These are phyloP conservation scores for Penicillium oxalicum DNA, from an alignment of 2,329 filamentous ascomycete species.

Conservation along the genomic window DNA sequence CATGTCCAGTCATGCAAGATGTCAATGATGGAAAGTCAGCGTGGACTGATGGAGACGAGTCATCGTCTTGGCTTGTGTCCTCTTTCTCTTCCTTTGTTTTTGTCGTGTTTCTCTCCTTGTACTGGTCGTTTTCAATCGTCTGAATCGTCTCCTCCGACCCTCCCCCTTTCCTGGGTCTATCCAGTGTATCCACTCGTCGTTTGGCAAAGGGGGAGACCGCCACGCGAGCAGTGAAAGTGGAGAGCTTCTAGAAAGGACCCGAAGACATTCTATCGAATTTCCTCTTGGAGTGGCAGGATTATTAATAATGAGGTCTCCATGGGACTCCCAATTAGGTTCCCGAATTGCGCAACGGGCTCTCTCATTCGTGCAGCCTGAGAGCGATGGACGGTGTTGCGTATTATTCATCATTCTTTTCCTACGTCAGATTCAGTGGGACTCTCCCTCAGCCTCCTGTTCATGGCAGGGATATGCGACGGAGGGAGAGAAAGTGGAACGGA, in stretches of 20 bases:
- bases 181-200: constrained; percentile 12
- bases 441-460: constrained; percentile 25
- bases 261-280: constrained; percentile 20
- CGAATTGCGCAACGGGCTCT: too few species aligned
- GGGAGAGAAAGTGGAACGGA: neutral
- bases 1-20: too few species aligned
- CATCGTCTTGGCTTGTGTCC: too few species aligned
- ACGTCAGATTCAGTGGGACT: constrained; percentile 24
- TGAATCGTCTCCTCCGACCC: neutral
- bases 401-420: constrained; percentile 19
- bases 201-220: constrained; percentile 7
- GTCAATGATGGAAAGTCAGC: too few species aligned
- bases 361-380: too few species aligned
- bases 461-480: constrained; percentile 22
- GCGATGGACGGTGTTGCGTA: too few species aligned
- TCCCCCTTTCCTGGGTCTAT: neutral
- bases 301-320: too few species aligned
- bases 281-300: constrained; percentile 14
- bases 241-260: constrained; percentile 23
- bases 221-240: constrained; percentile 14
- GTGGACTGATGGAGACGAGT: too few species aligned
- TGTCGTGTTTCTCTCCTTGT: too few species aligned
- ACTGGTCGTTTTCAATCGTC: too few species aligned
- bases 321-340: too few species aligned
- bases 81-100: too few species aligned